phyloP scores from a whole-genome alignment of 495 filamentous ascomycete genomes.

The Emericellopsis terricola region DNA sequence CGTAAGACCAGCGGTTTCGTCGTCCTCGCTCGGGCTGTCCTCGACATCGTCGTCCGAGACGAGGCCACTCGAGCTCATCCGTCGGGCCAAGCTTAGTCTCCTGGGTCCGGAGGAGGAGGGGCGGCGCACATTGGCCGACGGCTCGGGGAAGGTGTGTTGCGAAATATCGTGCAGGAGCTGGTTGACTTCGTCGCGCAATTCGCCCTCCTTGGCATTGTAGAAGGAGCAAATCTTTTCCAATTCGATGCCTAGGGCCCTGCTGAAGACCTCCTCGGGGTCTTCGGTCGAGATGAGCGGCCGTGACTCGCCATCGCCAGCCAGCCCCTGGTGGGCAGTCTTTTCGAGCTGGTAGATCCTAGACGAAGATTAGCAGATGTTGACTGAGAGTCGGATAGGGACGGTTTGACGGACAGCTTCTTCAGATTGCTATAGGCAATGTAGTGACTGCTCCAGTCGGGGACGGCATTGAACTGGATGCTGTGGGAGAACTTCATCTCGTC shows the following conservation, averaged over 20 bases:
- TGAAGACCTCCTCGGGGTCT: conserved; percentile 65
- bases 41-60: conserved; percentile 28
- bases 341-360: conserved; percentile 87
- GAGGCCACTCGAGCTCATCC: not conserved
- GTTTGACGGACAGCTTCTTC: conserved; percentile 96
- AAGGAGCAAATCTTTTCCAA: conserved; percentile 87
- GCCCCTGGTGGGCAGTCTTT: conserved; percentile 45
- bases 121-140: conserved; percentile 2
- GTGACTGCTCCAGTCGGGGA: conserved; percentile 94
- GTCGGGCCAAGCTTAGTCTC: not conserved
- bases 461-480: conserved; percentile 97
- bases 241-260: conserved; percentile 66
- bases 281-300: conserved; percentile 57
- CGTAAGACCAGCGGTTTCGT: conserved; percentile 36
- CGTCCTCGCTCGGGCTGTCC: conserved; percentile 49
- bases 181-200: conserved; percentile 68
- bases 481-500: conserved; percentile 99
- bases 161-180: conserved; percentile 58
- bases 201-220: conserved; percentile 69
- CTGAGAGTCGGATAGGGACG: no score
- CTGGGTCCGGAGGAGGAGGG: not conserved
- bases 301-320: conserved; percentile 51
- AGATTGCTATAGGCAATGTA: conserved; percentile 97
- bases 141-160: conserved; percentile 21
- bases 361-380: no score